Evolutionary conservation across 441 rosid species (phyloP).

Genomic region (Adansonia gregorii): DNA sequence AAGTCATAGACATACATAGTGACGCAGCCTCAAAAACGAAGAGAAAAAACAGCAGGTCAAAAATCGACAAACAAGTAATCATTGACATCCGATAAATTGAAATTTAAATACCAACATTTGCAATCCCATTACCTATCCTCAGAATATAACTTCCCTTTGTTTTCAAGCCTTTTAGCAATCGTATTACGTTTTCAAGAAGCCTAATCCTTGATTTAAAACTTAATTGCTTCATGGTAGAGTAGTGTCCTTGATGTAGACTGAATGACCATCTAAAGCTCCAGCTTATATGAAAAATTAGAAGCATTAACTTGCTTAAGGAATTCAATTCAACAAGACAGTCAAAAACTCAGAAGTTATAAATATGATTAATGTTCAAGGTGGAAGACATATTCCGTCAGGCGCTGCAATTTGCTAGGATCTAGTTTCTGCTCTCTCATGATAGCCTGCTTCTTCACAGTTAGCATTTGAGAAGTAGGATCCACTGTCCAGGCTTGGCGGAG

Average conservation of each 20-base stretch:
- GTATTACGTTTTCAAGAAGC: background rate
- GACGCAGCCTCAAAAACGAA: background rate
- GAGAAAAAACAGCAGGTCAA: too few relatives aligned
- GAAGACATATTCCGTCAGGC: slow-evolving; percentile 85
- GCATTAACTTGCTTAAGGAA: slow-evolving; percentile 18
- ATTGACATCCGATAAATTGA: too few relatives aligned
- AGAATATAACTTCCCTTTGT: background rate
- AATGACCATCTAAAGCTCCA: background rate
- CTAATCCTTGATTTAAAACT: background rate
- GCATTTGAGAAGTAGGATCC: slow-evolving; percentile 9
- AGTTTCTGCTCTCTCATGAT: slow-evolving; percentile 66
- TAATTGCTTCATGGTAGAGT: background rate
- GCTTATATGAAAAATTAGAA: background rate
- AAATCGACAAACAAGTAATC: background rate
- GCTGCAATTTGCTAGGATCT: slow-evolving; percentile 75
- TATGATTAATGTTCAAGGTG: slow-evolving; percentile 75
- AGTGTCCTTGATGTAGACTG: background rate
- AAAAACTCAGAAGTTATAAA: background rate
- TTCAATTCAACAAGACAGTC: background rate
- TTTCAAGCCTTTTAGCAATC: background rate
- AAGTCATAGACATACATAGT: background rate
- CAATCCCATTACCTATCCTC: too few relatives aligned
- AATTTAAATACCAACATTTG: too few relatives aligned
- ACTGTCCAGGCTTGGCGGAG: slow-evolving; percentile 47
- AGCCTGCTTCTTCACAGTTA: slow-evolving; percentile 31